These are phyloP conservation scores for Condylostoma magnum DNA, from an alignment of 169 alveolate genomes.

Conservation along the genomic window DNA sequence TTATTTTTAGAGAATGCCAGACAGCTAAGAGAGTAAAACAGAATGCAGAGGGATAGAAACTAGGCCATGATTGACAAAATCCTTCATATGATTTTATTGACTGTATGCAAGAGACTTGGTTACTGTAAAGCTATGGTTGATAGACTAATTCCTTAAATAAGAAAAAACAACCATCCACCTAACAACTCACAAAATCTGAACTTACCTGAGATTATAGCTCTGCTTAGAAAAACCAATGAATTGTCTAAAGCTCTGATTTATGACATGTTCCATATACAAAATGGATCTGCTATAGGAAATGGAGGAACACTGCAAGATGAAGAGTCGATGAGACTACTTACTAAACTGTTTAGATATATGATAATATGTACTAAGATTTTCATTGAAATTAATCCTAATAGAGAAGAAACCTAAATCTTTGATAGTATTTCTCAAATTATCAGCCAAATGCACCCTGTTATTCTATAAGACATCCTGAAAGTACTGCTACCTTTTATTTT, in stretches of 20 bases:
- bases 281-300: neutral
- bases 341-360: constrained; percentile 20
- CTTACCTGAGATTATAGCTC: neutral
- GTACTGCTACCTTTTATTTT: constrained; percentile 11
- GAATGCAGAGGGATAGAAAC: neutral
- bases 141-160: neutral
- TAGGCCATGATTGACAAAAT: neutral
- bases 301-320: constrained; percentile 8
- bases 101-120: constrained; percentile 14
- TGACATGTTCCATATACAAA: neutral
- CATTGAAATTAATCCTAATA: neutral
- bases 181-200: neutral
- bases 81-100: constrained; percentile 3
- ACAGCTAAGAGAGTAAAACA: neutral
- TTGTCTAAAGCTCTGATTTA: constrained; percentile 9
- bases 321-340: neutral
- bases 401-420: constrained; percentile 1
- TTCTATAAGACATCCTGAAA: constrained; percentile 16
- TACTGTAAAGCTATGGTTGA: constrained; percentile 8
- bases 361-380: constrained; percentile 10
- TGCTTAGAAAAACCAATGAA: neutral
- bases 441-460: neutral
- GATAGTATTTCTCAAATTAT: constrained; percentile 20
- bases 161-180: neutral
- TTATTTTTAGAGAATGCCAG: neutral